Conservation (phyloP, 257 asterid species). For the Solanum sejunctum region DNA sequence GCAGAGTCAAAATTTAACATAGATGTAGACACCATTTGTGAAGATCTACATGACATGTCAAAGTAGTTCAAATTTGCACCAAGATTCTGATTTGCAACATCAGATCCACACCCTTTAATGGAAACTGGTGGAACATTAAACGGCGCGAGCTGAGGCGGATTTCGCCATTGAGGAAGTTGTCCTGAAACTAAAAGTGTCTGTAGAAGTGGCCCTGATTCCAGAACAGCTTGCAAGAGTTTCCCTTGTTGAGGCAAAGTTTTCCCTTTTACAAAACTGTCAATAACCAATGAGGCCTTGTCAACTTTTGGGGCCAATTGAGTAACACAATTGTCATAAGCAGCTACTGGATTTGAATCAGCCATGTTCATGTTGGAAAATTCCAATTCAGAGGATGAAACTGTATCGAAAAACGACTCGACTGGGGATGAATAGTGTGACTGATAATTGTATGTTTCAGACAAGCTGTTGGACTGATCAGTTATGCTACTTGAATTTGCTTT, state of each 20-base stretch:
- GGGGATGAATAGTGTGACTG: conserved; percentile 2
- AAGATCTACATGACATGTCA: conserved; percentile 36
- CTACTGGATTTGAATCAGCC: neutral
- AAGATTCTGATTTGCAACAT: conserved; percentile 7
- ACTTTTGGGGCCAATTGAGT: neutral
- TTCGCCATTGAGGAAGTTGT: conserved; percentile 82
- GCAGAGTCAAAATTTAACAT: conserved; percentile 19
- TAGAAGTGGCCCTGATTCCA: conserved; percentile 61
- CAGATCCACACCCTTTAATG: conserved; percentile 20
- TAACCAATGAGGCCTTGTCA: neutral
- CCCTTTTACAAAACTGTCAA: conserved; percentile 1
- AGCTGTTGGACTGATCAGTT: conserved; percentile 32
- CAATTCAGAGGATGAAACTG: neutral
- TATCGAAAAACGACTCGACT: neutral
- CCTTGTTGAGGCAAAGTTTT: conserved; percentile 27
- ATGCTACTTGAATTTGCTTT: neutral
- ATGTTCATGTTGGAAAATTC: conserved; percentile 3
- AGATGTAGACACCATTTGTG: conserved; percentile 27
- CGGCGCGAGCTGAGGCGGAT: conserved; percentile 62
- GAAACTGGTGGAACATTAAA: conserved; percentile 47
- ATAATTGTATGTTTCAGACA: conserved; percentile 43
- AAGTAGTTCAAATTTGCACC: conserved; percentile 12
- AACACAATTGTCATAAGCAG: neutral
- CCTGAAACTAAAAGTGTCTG: conserved; percentile 66
- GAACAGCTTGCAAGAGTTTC: conserved; percentile 46